A percentile compares a stretch with the other conserved stretches of the same genome.
Conservation (phyloP, 345 rosid species). For the Linum tenue region DNA sequence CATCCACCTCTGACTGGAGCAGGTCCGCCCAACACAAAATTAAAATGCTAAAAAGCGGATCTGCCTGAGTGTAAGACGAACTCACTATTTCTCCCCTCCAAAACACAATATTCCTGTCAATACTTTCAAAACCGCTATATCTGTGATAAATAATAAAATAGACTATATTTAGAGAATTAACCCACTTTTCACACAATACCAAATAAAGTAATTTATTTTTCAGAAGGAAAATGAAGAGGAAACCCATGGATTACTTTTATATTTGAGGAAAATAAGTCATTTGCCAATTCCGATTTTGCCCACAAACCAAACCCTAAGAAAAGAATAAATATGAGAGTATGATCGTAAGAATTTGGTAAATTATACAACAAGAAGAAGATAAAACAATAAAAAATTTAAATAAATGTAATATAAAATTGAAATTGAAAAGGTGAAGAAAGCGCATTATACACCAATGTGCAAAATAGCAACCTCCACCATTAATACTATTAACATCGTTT, state of each 20-base stretch:
- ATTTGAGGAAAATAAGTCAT: background rate
- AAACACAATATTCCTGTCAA: no score
- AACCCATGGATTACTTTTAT: background rate
- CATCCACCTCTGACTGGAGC: no score
- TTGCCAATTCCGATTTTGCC: background rate
- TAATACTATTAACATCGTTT: conserved; percentile 45
- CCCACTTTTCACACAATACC: background rate
- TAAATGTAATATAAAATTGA: background rate
- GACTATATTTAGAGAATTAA: no score
- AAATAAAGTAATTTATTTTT: background rate
- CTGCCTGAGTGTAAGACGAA: no score
- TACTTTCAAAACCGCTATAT: no score
- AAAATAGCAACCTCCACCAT: conserved; percentile 30
- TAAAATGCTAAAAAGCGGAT: no score
- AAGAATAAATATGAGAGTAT: no score
- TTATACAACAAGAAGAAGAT: background rate
- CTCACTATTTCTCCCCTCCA: no score
- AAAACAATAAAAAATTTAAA: background rate
- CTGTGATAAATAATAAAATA: no score
- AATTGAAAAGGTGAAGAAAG: conserved; percentile 11
- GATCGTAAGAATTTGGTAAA: background rate
- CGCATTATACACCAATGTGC: conserved; percentile 22
- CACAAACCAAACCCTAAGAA: background rate
- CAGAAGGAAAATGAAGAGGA: no score
- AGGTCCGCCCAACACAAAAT: no score